phyloP scores from a whole-genome alignment of 139 green algal species.

The Chlamydomonas incerta region DNA sequence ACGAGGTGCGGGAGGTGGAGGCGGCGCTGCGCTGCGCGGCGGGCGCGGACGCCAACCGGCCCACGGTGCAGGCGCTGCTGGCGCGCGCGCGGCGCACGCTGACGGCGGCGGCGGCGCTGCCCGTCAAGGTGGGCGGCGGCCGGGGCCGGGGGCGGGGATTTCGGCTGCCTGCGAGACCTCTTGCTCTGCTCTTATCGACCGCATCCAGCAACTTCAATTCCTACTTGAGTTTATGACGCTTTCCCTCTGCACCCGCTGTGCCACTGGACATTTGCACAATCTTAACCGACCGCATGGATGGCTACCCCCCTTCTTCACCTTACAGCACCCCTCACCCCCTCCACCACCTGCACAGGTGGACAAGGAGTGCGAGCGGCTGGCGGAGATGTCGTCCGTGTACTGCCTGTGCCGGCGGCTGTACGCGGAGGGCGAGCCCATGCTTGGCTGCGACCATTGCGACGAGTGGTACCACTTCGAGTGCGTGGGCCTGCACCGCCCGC shows the following conservation, averaged over 20 bases:
- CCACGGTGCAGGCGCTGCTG: slow-evolving; percentile 1
- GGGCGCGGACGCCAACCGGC: slow-evolving; percentile 7
- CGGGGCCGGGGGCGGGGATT: too few relatives aligned
- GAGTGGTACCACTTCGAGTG: slow-evolving; percentile 83
- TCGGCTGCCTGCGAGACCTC: too few relatives aligned
- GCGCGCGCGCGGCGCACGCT: neutral
- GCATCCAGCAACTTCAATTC: too few relatives aligned
- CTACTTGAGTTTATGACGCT: too few relatives aligned
- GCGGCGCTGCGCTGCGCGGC: slow-evolving; percentile 38
- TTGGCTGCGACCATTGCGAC: slow-evolving; percentile 76
- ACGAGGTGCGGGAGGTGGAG: slow-evolving; percentile 29
- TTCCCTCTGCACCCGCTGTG: too few relatives aligned
- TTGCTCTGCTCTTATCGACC: too few relatives aligned
- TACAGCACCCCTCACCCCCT: neutral
- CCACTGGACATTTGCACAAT: too few relatives aligned
- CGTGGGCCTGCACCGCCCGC: slow-evolving; percentile 54
- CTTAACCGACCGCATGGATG: too few relatives aligned
- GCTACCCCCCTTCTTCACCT: neutral
- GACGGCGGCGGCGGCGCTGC: slow-evolving; percentile 1
- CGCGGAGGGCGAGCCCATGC: slow-evolving; percentile 71
- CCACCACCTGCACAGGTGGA: neutral
- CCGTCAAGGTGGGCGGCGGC: slow-evolving; percentile 57
- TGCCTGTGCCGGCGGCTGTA: slow-evolving; percentile 79
- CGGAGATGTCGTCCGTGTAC: slow-evolving; percentile 64
- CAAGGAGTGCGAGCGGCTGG: slow-evolving; percentile 15